Base-by-base conservation (phyloP, 2,329 filamentous ascomycete species). In the Scolecobasidium constrictum region DNA sequence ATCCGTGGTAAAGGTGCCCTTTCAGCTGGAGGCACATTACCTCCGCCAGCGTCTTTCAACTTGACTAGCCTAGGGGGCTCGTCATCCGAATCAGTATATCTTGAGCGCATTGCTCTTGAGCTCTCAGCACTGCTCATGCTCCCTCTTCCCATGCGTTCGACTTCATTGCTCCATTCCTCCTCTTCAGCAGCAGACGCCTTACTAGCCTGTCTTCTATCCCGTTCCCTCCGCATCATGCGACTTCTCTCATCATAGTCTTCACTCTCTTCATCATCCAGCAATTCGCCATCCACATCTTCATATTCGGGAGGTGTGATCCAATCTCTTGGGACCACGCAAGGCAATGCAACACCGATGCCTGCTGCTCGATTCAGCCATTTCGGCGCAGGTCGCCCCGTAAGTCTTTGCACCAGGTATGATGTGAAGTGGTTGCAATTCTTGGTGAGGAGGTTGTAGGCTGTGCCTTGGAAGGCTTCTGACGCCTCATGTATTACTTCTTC, bases 371-470 rank as follows among this genome's bases (percentile, higher is more conserved):
- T 93, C 42, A 93, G 65, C 82, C 85, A 93, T 15, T 61, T 63
- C 0, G 86, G 86, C 0, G 82, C 83, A 1, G 77, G 66, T 36
- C 75, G 72, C 4, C 79, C 77, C 2, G 83, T 90, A 43, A 93
- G 70, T 50, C 75, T 75, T 57, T 81, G 69, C 61, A 83, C 87
- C 15, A 93, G 71, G 53, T 82, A 77, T 16, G 77, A 78, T 2
- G 85, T 90, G 58, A 93, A 93, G 59, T 93, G 86, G 59, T 93
- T 93, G 71, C 86, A 93, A 61, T 93, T 93, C 52, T 78, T 78
- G 16, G 80, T 86, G 35, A 93, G 70, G 12, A 93, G 73, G 54
- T 92, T 90, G 62, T 93, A 92, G 12, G 74, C 73, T 0, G 78
- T 78, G 18, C 86, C 86, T 44, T 78, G 71, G 53, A 92, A 93